Base-by-base conservation (phyloP, 169 alveolate genomes). In the Cystoisospora suis region DNA sequence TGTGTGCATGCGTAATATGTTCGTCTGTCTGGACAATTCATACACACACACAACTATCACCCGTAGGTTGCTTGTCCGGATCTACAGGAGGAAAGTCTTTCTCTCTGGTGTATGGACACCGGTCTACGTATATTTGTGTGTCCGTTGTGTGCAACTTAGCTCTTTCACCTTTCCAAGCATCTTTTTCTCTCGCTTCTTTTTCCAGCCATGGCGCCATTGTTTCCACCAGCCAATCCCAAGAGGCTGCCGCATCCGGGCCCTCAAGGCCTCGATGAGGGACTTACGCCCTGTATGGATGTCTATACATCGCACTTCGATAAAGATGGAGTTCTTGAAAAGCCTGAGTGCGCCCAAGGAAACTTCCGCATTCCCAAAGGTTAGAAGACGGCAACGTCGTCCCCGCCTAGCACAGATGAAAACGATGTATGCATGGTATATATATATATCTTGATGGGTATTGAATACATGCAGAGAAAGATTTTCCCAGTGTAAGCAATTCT, bases 331-430 rank as follows among this genome's bases (percentile, higher is more conserved):
- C 83, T 72, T 6, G 83, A 34, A 0, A 38, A 29, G 23, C 83
- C 83, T 17, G 20, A 72, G 58, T 40, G 27, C 20, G 6, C 17
- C 56, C 38, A 46, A 40, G 83, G 83, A 72, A 72, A 72, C 45
- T 72, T 72, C 83, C 83, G 83, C 27, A 53, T 72, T 29, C 32
- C 56, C 46, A 72, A 40, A 72, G 83, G 83, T 72, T 15, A 12
- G 65, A 12, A 53, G 65, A 23, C 12, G 23, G 65, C 12, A 23
- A 53, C 23, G 23, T 23, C 23, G 65, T 53, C 65, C 65, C 65
- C 65, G 65, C 29, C 23, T 53, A 23, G 23, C 65, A 53, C 65
- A 12, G 12, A 12, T 53, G 65, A 15, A 53, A 53, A 53, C 12
- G 12, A 53, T 53, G 29, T 23, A 53, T 53, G 23, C 29, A 53